Base-by-base conservation (phyloP, 257 asterid species). In the Voacanga thouarsii region DNA sequence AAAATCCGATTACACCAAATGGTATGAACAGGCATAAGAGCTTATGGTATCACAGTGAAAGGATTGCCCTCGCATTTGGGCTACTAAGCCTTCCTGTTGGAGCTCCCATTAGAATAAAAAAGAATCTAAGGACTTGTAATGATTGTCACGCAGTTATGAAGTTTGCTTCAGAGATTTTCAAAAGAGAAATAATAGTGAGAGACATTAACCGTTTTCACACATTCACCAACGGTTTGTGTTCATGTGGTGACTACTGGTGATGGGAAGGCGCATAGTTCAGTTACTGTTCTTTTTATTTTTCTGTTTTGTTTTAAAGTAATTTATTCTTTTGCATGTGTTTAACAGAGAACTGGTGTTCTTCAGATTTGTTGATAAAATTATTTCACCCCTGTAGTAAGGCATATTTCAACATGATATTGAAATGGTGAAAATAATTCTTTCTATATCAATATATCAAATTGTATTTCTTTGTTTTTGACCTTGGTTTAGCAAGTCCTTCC, bases 11-110 rank as follows among this genome's bases (percentile, higher is more conserved):
- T 28, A 79, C 80, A 19, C 53, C 61, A 39, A 77, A 83, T 37
- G 73, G 60, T 60, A 68, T 50, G 21, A 85, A 74, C 74, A 79
- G 79, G 80, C 80, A 80, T 68, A 82, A 78, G 37, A 83, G 82
- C 77, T 75, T 85, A 57, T 85, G 91, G 91, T 78, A 83, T 74
- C 89, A 83, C 70, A 85, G 91, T 79, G 88, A 85, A 71, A 85
- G 81, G 74, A 51, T 85, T 30, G 85, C 91, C 30, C 86, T 85
- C 43, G 84, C 86, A 28, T 87, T 77, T 80, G 89, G 87, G 63
- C 57, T 87, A 14, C 76, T 87, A 26, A 72, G 37, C 45, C 80
- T 85, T 75, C 91, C 88, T 0, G 74, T 45, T 78, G 88, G 84
- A 60, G 85, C 88, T 75, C 87, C 88, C n/a, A 82, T 84, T 80